Evolutionary conservation across 371 early-diverging fungal species (phyloP).

Genomic region (Rhizopus arrhizus): DNA sequence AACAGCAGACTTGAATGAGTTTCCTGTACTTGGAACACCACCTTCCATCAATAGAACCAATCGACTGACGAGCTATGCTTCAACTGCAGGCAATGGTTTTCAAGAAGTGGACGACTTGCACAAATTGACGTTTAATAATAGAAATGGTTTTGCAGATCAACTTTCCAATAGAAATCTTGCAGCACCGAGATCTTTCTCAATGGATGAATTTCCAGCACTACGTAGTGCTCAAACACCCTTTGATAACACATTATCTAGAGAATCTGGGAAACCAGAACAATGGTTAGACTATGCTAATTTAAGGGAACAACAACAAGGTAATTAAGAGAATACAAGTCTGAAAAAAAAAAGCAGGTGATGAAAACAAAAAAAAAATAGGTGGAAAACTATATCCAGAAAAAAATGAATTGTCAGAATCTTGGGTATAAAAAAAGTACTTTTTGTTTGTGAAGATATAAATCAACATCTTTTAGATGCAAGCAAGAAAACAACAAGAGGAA

Average conservation of each 20-base stretch:
- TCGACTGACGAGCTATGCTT: conserved; percentile 49
- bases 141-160: conserved; percentile 29
- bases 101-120: conserved; percentile 23
- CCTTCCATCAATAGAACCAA: conserved; percentile 33
- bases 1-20: conserved; percentile 47
- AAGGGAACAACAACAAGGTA: conserved; percentile 30
- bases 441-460: neutral
- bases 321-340: neutral
- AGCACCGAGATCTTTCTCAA: conserved; percentile 49
- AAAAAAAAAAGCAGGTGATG: neutral
- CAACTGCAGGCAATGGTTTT: conserved; percentile 42
- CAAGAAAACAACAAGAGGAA: conserved; percentile 28
- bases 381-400: conserved; percentile 29
- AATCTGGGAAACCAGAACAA: conserved; percentile 39
- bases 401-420: conserved; percentile 25
- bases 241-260: conserved; percentile 35
- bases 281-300: conserved; percentile 43
- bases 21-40: conserved; percentile 53
- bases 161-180: conserved; percentile 24
- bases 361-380: conserved; percentile 3
- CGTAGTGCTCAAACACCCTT: conserved; percentile 40
- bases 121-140: conserved; percentile 11
- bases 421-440: conserved; percentile 14
- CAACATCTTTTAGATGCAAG: neutral
- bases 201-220: conserved; percentile 56